A percentile compares a stretch with the other conserved stretches of the same genome.
phyloP scores from a whole-genome alignment of 306 rosid genomes.

The Trifolium pratense region DNA sequence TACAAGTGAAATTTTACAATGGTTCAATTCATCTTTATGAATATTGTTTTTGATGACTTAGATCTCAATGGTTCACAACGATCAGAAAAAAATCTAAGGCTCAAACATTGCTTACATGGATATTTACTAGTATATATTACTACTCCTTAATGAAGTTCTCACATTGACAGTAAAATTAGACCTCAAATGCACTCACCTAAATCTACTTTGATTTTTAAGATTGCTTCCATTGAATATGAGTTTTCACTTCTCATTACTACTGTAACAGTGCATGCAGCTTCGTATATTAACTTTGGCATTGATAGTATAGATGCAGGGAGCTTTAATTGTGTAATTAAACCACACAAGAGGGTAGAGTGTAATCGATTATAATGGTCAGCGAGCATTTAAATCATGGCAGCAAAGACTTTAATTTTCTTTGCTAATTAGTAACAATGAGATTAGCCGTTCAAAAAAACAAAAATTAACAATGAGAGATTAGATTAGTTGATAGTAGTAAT shows the following conservation, averaged over 20 bases:
- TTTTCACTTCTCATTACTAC: conserved; percentile 19
- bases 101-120: too few relatives aligned
- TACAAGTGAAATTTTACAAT: too few relatives aligned
- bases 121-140: too few relatives aligned
- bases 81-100: too few relatives aligned
- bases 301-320: conserved; percentile 37
- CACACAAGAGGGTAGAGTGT: conserved; percentile 20
- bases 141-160: too few relatives aligned
- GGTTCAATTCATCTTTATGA: too few relatives aligned
- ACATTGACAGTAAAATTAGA: too few relatives aligned
- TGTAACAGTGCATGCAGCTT: conserved; percentile 25
- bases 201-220: not conserved
- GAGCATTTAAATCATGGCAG: conserved; percentile 27
- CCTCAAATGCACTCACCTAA: too few relatives aligned
- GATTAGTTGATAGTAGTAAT: not conserved
- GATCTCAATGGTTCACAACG: too few relatives aligned
- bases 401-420: not conserved
- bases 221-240: not conserved
- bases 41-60: too few relatives aligned
- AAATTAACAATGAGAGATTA: not conserved
- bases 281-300: conserved; percentile 41
- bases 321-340: conserved; percentile 34
- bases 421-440: not conserved
- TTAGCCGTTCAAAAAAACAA: too few relatives aligned
- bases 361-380: conserved; percentile 30